A percentile compares a stretch with the other conserved stretches of the same genome.
phyloP scores from a whole-genome alignment of 2,329 filamentous ascomycete genomes.

The Xylariaceae sp. region DNA sequence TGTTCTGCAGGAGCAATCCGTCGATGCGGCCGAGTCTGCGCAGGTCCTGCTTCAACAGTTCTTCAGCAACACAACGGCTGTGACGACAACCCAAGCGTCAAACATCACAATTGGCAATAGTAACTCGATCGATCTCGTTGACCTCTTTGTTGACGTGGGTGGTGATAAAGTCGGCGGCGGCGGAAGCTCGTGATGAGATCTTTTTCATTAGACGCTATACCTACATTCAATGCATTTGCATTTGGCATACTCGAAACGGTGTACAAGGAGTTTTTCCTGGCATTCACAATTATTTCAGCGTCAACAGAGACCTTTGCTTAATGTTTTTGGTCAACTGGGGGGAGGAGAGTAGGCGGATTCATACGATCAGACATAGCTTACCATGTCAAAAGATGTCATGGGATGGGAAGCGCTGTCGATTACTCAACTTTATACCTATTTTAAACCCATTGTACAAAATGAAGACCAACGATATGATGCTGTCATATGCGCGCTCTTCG shows the following conservation, averaged over 20 bases:
- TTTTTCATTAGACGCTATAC: constrained; percentile 3
- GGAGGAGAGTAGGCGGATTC: constrained; percentile 5
- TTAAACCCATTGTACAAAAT: too few relatives aligned
- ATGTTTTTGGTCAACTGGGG: constrained; percentile 14
- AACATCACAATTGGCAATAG: constrained; percentile 41
- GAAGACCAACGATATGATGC: too few relatives aligned
- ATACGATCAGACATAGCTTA: too few relatives aligned
- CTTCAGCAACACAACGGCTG: constrained; percentile 40
- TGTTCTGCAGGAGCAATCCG: constrained; percentile 52
- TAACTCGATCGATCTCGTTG: constrained; percentile 49
- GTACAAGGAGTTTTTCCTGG: constrained; percentile 1
- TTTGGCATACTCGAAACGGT: constrained; percentile 14
- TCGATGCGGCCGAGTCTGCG: constrained; percentile 49
- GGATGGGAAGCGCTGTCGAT: not conserved
- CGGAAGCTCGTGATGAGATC: constrained; percentile 6
- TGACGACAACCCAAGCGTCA: constrained; percentile 34
- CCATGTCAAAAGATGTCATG: not conserved
- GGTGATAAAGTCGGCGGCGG: constrained; percentile 20
- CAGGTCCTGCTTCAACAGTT: constrained; percentile 53
- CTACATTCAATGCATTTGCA: constrained; percentile 11
- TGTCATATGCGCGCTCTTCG: too few relatives aligned
- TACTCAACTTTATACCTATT: constrained; percentile 5
- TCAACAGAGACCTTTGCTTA: constrained; percentile 6
- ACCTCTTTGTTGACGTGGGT: constrained; percentile 40
- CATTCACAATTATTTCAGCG: not conserved